Evolutionary conservation across 2,329 filamentous ascomycete species (phyloP).

Genomic region (Apiospora sp.): DNA sequence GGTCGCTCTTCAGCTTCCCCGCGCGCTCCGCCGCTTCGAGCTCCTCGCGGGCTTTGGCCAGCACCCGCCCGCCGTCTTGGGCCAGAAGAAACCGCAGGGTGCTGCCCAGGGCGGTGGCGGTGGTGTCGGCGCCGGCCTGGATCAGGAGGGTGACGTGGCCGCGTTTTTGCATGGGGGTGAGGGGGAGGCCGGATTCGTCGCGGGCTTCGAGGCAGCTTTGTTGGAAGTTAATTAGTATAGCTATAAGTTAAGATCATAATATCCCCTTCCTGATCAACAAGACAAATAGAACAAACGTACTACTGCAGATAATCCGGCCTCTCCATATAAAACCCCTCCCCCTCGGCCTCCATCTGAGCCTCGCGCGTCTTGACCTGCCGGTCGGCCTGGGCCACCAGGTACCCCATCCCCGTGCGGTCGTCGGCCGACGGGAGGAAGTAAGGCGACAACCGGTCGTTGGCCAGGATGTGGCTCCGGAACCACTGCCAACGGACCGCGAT

Average conservation of each 20-base stretch:
- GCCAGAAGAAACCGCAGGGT: constrained; percentile 21
- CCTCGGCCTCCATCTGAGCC: constrained; percentile 29
- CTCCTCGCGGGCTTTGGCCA: constrained; percentile 23
- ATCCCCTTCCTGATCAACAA: too few species aligned
- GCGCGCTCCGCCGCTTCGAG: constrained; percentile 22
- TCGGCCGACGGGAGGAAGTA: constrained; percentile 42
- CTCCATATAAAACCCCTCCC: constrained; percentile 26
- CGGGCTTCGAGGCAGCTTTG: constrained; percentile 39
- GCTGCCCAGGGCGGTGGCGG: constrained; percentile 25
- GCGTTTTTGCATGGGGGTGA: constrained; percentile 42
- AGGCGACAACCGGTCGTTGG: constrained; percentile 30
- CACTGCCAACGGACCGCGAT: constrained; percentile 44
- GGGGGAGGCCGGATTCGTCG: constrained; percentile 36
- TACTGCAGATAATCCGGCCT: constrained; percentile 45
- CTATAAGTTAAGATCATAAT: background rate
- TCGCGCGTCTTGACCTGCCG: constrained; percentile 41
- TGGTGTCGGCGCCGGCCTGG: constrained; percentile 27
- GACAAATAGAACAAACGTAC: constrained; percentile 34
- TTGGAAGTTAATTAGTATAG: background rate
- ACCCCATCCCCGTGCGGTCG: constrained; percentile 45
- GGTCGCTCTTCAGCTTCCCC: constrained; percentile 27
- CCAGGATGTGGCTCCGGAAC: constrained; percentile 42
- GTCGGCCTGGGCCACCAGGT: constrained; percentile 47
- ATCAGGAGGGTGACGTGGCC: constrained; percentile 30
- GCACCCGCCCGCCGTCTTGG: background rate